A percentile compares a stretch with the other conserved stretches of the same genome.
Evolutionary conservation across 257 asterid genomes (phyloP).

Genomic region (Datura wrightii): DNA sequence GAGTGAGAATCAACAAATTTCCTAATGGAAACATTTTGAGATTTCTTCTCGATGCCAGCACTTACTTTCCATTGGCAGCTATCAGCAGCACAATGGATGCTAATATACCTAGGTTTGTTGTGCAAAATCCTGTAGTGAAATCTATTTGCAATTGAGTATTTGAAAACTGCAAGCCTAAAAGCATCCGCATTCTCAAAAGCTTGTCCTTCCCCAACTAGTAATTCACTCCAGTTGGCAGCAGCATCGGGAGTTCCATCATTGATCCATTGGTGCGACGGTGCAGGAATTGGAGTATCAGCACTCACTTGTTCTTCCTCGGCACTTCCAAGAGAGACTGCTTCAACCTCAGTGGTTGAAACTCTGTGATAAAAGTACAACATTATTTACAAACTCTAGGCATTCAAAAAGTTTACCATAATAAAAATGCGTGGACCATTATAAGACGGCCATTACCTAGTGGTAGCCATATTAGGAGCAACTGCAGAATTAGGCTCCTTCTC

Average conservation of each 20-base stretch:
- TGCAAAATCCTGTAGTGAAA: conserved; percentile 27
- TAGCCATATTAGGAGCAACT: conserved; percentile 24
- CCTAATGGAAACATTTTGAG: conserved; percentile 30
- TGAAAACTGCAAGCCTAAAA: conserved; percentile 22
- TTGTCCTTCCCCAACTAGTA: conserved; percentile 29
- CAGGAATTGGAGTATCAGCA: conserved; percentile 22
- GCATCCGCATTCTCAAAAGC: conserved; percentile 24
- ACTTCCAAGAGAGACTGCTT: conserved; percentile 24
- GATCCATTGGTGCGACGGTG: conserved; percentile 4
- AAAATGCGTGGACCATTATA: neutral
- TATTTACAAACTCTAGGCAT: neutral
- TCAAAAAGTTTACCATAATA: neutral
- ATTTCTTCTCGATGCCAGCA: conserved; percentile 29
- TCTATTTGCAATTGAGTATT: conserved; percentile 28
- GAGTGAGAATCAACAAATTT: conserved; percentile 29
- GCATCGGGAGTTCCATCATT: conserved; percentile 25
- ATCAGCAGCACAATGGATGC: conserved; percentile 27
- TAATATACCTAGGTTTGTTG: conserved; percentile 34
- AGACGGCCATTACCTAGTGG: conserved; percentile 2
- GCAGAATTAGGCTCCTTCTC: conserved; percentile 32
- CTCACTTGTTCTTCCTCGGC: conserved; percentile 30
- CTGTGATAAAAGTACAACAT: neutral
- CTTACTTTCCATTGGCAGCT: conserved; percentile 30
- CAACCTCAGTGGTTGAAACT: conserved; percentile 30
- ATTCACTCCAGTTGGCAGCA: conserved; percentile 31